These are phyloP conservation scores for Telopea speciosissima DNA, from an alignment of 177 flowering plant genomes.

Conservation along the genomic window DNA sequence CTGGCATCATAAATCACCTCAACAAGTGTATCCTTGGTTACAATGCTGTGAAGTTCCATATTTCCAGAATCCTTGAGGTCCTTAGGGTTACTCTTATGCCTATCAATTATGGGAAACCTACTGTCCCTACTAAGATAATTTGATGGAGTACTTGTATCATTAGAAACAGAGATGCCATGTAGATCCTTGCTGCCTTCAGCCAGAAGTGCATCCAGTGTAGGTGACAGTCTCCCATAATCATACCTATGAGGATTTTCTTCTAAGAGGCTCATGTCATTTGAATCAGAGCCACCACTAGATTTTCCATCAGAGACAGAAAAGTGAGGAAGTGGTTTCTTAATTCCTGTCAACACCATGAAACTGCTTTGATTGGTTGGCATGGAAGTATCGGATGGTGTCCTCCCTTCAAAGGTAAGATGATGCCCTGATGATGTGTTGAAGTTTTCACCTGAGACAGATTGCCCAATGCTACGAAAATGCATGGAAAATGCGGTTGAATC, in stretches of 20 bases:
- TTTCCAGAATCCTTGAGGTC: slow-evolving; percentile 6
- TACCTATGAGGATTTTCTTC: slow-evolving; percentile 44
- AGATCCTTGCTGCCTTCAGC: slow-evolving; percentile 37
- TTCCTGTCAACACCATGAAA: slow-evolving; percentile 53
- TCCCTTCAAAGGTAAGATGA: slow-evolving; percentile 38
- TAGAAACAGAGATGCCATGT: slow-evolving; percentile 15
- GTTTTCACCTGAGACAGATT: slow-evolving; percentile 48
- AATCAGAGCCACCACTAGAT: slow-evolving; percentile 32
- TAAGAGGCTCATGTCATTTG: slow-evolving; percentile 82
- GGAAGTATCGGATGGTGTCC: slow-evolving; percentile 35
- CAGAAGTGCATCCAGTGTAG: slow-evolving; percentile 50
- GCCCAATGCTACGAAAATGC: slow-evolving; percentile 75
- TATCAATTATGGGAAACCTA: slow-evolving; percentile 8
- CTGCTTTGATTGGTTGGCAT: slow-evolving; percentile 32
- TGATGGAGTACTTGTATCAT: slow-evolving; percentile 19
- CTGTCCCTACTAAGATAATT: neutral
- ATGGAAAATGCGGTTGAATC: slow-evolving; percentile 90
- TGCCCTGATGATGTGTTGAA: slow-evolving; percentile 48
- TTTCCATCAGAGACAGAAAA: slow-evolving; percentile 23
- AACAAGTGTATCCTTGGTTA: neutral
- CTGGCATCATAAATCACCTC: slow-evolving; percentile 9
- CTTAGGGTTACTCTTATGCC: neutral
- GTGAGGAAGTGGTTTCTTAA: slow-evolving; percentile 26
- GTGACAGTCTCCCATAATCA: slow-evolving; percentile 68
- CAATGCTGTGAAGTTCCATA: slow-evolving; percentile 9